phyloP scores from a whole-genome alignment of 1,284 basidiomycete species.

The Microbotryomycetes sp. region DNA sequence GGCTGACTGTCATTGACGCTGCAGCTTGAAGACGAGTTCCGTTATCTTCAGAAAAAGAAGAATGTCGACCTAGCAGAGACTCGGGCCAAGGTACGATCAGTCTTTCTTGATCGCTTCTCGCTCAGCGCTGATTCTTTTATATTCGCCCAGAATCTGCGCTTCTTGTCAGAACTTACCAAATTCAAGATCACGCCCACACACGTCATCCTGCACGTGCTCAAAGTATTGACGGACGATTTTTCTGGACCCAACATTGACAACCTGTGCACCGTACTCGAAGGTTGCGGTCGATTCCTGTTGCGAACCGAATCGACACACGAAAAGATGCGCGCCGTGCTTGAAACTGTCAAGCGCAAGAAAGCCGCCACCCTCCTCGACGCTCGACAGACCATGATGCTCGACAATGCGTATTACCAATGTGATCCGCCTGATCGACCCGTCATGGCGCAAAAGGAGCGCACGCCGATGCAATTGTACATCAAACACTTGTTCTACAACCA shows the following conservation, averaged over 20 bases:
- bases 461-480: conserved; percentile 84
- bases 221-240: conserved; percentile 94
- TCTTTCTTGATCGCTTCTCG: not conserved
- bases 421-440: conserved; percentile 92
- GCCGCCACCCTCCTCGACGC: conserved; percentile 85
- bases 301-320: conserved; percentile 79
- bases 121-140: not conserved
- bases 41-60: conserved; percentile 90
- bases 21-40: conserved; percentile 92
- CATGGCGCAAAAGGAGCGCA: conserved; percentile 73
- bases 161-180: conserved; percentile 86
- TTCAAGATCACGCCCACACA: conserved; percentile 89
- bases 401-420: conserved; percentile 99
- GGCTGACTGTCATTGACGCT: not conserved
- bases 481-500: conserved; percentile 83
- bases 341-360: conserved; percentile 91
- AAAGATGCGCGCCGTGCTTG: conserved; percentile 68
- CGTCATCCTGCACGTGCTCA: conserved; percentile 88
- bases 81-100: conserved; percentile 62
- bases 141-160: conserved; percentile 66
- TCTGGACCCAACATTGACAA: conserved; percentile 88
- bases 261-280: conserved; percentile 81
- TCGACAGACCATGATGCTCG: conserved; percentile 77
- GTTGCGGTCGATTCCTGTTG: conserved; percentile 86
- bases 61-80: conserved; percentile 80